These are phyloP conservation scores for Trifolium repens DNA, from an alignment of 306 rosid species.

Conservation along the genomic window DNA sequence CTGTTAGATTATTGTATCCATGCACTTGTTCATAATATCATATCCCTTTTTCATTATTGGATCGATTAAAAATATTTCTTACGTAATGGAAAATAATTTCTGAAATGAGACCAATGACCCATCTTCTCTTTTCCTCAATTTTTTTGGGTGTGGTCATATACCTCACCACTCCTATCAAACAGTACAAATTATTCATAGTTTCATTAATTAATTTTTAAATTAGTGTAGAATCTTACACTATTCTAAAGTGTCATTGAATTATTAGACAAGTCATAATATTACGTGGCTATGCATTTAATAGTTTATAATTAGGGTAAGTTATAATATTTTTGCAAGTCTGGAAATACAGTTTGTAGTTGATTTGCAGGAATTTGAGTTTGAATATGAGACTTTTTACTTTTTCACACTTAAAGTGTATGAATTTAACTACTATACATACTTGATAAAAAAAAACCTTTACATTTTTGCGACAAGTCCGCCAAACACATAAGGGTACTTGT, in stretches of 20 bases:
- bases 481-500: too few species aligned
- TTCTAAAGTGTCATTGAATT: not conserved
- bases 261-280: not conserved
- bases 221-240: conserved; percentile 17
- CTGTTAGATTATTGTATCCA: conserved; percentile 34
- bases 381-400: too few species aligned
- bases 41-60: conserved; percentile 44
- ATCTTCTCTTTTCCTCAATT: conserved; percentile 3
- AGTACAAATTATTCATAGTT: conserved; percentile 1
- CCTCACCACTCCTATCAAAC: conserved; percentile 25
- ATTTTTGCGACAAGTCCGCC: too few species aligned
- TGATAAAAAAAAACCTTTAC: not conserved
- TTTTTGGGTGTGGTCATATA: not conserved
- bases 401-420: too few species aligned
- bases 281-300: not conserved
- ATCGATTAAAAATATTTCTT: conserved; percentile 18
- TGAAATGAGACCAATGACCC: conserved; percentile 40
- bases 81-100: conserved; percentile 38
- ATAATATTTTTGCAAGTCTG: too few species aligned
- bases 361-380: too few species aligned
- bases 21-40: conserved; percentile 42
- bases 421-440: too few species aligned
- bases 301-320: too few species aligned
- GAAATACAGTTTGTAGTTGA: too few species aligned
- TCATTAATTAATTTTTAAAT: not conserved